Base-by-base conservation (phyloP, 257 asterid genomes). In the Ophiorrhiza pumila region DNA sequence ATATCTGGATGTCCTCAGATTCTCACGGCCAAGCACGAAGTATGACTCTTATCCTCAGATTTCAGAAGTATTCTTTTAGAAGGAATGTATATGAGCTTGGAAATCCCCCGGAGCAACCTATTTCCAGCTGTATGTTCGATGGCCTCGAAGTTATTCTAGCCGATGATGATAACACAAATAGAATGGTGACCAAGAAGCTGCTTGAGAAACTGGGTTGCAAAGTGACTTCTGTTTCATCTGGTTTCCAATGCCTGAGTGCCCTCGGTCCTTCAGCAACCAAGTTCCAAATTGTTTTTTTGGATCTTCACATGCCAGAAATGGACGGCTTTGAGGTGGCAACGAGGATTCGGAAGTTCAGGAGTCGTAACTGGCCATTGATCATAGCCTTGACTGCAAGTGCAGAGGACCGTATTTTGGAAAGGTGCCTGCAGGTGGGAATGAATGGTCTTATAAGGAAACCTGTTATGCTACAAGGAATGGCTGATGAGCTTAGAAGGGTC, bases 241-340 rank as follows among this genome's bases (percentile, higher is more conserved):
- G 87, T 62, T 81, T 81, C 45, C 76, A 78, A 39, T 83, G 87
- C 78, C 52, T 83, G 65, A 83, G 73, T 22, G 83, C 82, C 29
- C 82, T 83, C 0, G 80, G 78, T n/a, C 80, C 85, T 47, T 67
- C 85, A 8, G 71, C 77, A 31, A 74, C 81, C 1, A 23, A 72
- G 34, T 81, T 61, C 58, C 80, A 77, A 67, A 72, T 84, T 18
- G 81, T 84, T 41, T 43, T 84, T n/a, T 64, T 84, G 79, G 87
- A 84, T 56, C 85, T 84, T 78, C 85, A 84, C 66, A 84, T 84
- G 87, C 84, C 85, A 4, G 87, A 84, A 37, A 84, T 84, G 82
- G 87, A 84, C 50, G 87, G 87, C 23, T 84, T 70, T 29, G 87
- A 84, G 72, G 87, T 84, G 50, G 83, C 85, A 4, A 73, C 27